Base-by-base conservation (phyloP, 1,284 basidiomycete genomes). In the Sutorius eximius region DNA sequence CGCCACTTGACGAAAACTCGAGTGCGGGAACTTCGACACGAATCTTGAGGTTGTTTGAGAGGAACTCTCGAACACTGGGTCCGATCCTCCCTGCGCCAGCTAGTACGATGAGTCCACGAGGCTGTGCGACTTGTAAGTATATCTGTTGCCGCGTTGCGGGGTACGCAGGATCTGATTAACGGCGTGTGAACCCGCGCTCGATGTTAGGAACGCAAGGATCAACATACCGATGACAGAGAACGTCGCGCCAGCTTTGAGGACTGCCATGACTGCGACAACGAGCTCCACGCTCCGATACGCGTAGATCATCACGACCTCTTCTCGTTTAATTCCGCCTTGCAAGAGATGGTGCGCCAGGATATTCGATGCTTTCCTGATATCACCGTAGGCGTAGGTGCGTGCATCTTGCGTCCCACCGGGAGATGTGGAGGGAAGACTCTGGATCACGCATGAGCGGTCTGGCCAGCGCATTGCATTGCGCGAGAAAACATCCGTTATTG, bases 261-360 rank as follows among this genome's bases (percentile, higher is more conserved):
- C 89, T 48, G 93, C 97, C 86, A 99, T 91, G 6, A 99, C 95
- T 18, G 96, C 96, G 6, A 99, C 91, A 8, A 98, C 93, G 48
- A 99, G 86, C 71, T 99, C 96, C 41, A 98, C 95, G 61, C 93
- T 94, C 45, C 97, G 86, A 65, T 98, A 88, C 0, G 97, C 97
- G 69, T 99, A 99, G n/a, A 99, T 91, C 85, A 97, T 98, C 52
- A 99, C 95, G 20, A 99, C 95, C 64, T 99, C 97, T 62, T 96
- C 96, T 29, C 94, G 79, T 73, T 96, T 82, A 13, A 99, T 77
- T 13, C 96, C 96, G 16, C 83, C 84, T 64, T 87, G 82, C 50
- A 98, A 75, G 49, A 99, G 82, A 63, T 97, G 86, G 68, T 99
- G 96, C 0, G 97, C 91, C 9, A 99, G 81, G 18, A 96, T 80